Evolutionary conservation across 2,329 filamentous ascomycete species (phyloP), one percentile per base, ranked within the genome.

Genomic region (Sporothrix globosa): DNA sequence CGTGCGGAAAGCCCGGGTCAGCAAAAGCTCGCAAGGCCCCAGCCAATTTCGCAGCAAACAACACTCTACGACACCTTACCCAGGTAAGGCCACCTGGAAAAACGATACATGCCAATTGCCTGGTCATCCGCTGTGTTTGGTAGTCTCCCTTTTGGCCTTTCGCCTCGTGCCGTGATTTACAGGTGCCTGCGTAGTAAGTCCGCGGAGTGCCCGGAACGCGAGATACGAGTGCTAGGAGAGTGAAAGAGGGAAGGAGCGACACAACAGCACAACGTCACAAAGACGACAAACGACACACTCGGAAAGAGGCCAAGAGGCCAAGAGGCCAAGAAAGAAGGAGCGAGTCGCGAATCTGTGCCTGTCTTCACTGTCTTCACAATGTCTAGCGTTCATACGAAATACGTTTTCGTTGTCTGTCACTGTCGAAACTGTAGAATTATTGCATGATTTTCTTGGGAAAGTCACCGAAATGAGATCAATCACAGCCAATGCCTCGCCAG

Each of bases 201-300:
- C 61, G 61, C 61, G 61, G 61, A 65, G 17, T 60, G 44, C 24
- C 60, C 61, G 61, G 61, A 65, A 65, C 44, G 61, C 61, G 61
- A 65, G 50, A 19, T 50, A 65, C 61, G 61, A 65, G 41, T 9
- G 5, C 9, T 2, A 46, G 24, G 39, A 60, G 17, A 61, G 34
- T 60, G 41, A 50, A 50, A 65, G 60, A 50, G 44, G 61, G 61
- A 65, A 48, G 39, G 58, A 63, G 44, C 39, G 39, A 46, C 58
- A 44, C 58, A 27, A 39, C 39, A 41, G n/a, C 14, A 5, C 4
- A 6, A 19, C 11, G 44, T n/a, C 11, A 58, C 54, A 39, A 39
- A 21, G 30, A 58, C 14, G 17, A 58, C 14, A 41, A 58, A 60
- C 19, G 9, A 60, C 7, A 10, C 19, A 44, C 6, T 3, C 41